Evolutionary conservation across 495 filamentous ascomycete species (phyloP).

Genomic region (Aspergillus conjunctus): DNA sequence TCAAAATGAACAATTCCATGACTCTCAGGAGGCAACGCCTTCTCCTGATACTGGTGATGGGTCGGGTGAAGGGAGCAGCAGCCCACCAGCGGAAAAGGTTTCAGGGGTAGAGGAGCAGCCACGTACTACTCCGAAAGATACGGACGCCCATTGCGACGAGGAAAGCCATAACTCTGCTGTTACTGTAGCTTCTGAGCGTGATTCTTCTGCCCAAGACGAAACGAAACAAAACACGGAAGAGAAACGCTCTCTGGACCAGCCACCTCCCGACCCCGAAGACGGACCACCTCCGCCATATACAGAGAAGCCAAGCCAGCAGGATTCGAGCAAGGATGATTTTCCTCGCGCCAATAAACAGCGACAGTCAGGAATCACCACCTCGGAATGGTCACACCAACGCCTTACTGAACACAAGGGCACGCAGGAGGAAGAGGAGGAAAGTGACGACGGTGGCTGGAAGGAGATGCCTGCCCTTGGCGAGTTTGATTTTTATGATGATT

Average conservation of each 20-base stretch:
- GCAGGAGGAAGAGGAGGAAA: constrained; percentile 48
- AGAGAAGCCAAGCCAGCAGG: constrained; percentile 20
- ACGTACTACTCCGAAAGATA: neutral
- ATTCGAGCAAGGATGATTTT: constrained; percentile 15
- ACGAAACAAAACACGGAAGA: constrained; percentile 2
- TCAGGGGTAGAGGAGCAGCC: constrained; percentile 2
- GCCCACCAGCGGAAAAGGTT: constrained; percentile 8
- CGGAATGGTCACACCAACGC: constrained; percentile 92
- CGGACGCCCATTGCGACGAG: neutral
- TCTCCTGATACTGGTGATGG: constrained; percentile 7
- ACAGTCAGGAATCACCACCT: constrained; percentile 44
- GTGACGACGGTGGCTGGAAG: constrained; percentile 73
- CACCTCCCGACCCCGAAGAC: constrained; percentile 1
- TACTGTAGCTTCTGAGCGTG: constrained; percentile 7
- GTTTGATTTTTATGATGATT: constrained; percentile 93
- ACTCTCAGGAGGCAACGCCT: constrained; percentile 22
- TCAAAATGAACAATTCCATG: constrained; percentile 26
- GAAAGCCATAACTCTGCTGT: neutral
- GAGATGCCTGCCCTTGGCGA: constrained; percentile 90
- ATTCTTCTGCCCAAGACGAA: neutral
- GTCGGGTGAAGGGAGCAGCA: constrained; percentile 11
- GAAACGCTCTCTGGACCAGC: constrained; percentile 1
- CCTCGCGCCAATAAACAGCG: constrained; percentile 28
- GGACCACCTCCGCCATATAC: constrained; percentile 27
- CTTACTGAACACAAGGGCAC: constrained; percentile 57